phyloP scores from a whole-genome alignment of 2,329 filamentous ascomycete genomes.

The Bipolaris gigantea region DNA sequence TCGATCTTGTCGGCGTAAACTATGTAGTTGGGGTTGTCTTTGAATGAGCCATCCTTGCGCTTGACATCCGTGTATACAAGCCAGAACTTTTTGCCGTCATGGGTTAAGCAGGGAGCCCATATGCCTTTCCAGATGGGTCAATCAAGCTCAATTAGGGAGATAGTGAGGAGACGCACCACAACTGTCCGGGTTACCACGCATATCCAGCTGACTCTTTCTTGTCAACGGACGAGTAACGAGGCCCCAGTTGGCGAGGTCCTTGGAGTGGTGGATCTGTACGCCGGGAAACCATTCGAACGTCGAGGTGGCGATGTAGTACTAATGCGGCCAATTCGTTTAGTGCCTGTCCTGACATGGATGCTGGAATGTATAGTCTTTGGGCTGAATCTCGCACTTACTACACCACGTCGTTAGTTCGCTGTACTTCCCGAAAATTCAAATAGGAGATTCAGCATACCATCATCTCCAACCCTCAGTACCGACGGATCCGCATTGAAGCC shows the following conservation, averaged over 20 bases:
- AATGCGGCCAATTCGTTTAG: neutral
- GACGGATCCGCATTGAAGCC: slow-evolving; percentile 67
- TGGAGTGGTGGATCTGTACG: slow-evolving; percentile 57
- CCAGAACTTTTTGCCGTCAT: slow-evolving; percentile 63
- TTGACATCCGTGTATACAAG: slow-evolving; percentile 69
- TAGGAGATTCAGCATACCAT: slow-evolving; percentile 27
- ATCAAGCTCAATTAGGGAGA: neutral
- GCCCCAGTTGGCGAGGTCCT: slow-evolving; percentile 56
- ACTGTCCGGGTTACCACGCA: slow-evolving; percentile 56
- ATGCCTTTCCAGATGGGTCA: slow-evolving; percentile 37
- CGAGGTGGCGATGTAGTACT: slow-evolving; percentile 63
- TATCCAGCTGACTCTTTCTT: slow-evolving; percentile 55
- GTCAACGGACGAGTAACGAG: slow-evolving; percentile 58
- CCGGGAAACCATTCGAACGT: slow-evolving; percentile 66
- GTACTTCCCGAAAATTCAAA: neutral
- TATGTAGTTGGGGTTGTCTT: slow-evolving; percentile 66
- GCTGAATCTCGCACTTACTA: neutral
- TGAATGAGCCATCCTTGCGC: slow-evolving; percentile 67
- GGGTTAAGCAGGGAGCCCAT: slow-evolving; percentile 67
- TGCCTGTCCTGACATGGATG: neutral
- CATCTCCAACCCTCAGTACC: slow-evolving; percentile 52
- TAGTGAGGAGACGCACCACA: slow-evolving; percentile 42
- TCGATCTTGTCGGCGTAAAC: slow-evolving; percentile 55
- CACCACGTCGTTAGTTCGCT: neutral
- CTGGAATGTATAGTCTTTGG: neutral